phyloP scores from a whole-genome alignment of 1,284 basidiomycete species.

The Moniliophthora roreri region DNA sequence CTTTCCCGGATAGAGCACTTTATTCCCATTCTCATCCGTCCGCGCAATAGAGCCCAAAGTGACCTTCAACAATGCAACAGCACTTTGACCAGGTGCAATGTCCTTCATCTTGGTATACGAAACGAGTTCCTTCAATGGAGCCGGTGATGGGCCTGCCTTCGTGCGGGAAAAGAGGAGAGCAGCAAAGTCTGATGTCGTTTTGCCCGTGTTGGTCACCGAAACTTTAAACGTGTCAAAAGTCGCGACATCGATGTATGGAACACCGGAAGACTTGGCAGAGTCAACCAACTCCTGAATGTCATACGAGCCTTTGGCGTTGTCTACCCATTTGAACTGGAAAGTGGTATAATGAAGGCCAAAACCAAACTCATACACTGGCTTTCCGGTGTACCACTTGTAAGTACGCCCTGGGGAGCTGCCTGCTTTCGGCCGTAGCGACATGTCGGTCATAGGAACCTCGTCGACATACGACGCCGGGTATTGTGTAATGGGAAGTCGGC shows the following conservation, averaged over 20 bases:
- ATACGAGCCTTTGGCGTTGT: slow-evolving; percentile 28
- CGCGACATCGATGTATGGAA: slow-evolving; percentile 40
- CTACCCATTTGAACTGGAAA: slow-evolving; percentile 40
- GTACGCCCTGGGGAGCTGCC: slow-evolving; percentile 50
- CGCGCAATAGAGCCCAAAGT: slow-evolving; percentile 51
- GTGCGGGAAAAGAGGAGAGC: slow-evolving; percentile 52
- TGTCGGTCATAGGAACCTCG: slow-evolving; percentile 55
- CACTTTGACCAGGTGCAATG: slow-evolving; percentile 34
- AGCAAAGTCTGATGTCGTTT: slow-evolving; percentile 52
- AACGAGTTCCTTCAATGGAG: slow-evolving; percentile 52
- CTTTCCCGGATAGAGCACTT: slow-evolving; percentile 47
- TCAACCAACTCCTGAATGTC: slow-evolving; percentile 39
- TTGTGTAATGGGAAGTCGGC: slow-evolving; percentile 53
- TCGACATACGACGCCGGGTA: slow-evolving; percentile 49
- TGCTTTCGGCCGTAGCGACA: slow-evolving; percentile 48
- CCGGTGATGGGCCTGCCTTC: slow-evolving; percentile 46
- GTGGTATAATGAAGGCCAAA: slow-evolving; percentile 54
- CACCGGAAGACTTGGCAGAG: slow-evolving; percentile 17
- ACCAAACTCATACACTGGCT: slow-evolving; percentile 50
- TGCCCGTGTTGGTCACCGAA: slow-evolving; percentile 47
- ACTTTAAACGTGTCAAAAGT: slow-evolving; percentile 48
- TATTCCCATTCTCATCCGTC: slow-evolving; percentile 45
- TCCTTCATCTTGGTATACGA: slow-evolving; percentile 47
- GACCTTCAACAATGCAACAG: slow-evolving; percentile 40
- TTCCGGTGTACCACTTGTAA: slow-evolving; percentile 56